phyloP scores from a whole-genome alignment of 139 green algal species.

The Chlorella sp. region DNA sequence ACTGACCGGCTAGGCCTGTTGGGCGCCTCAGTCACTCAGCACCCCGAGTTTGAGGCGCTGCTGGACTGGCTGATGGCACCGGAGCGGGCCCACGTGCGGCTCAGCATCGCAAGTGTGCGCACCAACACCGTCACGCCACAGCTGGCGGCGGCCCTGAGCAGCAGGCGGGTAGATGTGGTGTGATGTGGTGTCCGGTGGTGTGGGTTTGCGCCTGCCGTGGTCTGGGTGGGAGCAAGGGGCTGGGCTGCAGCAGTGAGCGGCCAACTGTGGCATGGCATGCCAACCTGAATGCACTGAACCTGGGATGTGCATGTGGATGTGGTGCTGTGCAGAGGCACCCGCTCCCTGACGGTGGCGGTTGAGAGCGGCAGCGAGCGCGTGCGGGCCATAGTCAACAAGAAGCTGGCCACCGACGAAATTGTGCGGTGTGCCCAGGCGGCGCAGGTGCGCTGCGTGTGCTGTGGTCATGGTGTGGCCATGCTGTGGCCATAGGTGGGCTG shows the following conservation, averaged over 20 bases:
- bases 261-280: too few relatives aligned
- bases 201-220: too few relatives aligned
- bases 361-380: slow-evolving; percentile 63
- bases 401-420: slow-evolving; percentile 57
- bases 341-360: slow-evolving; percentile 63
- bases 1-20: slow-evolving; percentile 62
- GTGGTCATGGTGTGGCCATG: neutral
- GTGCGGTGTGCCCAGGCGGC: slow-evolving; percentile 39
- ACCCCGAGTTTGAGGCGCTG: slow-evolving; percentile 63
- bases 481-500: too few relatives aligned
- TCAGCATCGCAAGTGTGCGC: slow-evolving; percentile 54
- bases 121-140: slow-evolving; percentile 65
- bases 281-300: too few relatives aligned
- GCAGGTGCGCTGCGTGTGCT: neutral
- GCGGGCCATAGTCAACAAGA: slow-evolving; percentile 60
- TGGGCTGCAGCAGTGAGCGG: too few relatives aligned
- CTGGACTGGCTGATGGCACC: slow-evolving; percentile 54
- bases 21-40: slow-evolving; percentile 64
- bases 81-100: slow-evolving; percentile 49
- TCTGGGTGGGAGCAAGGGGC: too few relatives aligned
- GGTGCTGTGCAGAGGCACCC: slow-evolving; percentile 52
- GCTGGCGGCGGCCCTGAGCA: slow-evolving; percentile 53
- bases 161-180: neutral
- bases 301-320: too few relatives aligned
- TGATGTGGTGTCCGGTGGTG: too few relatives aligned